phyloP scores from a whole-genome alignment of 306 rosid species.

The Ziziphus jujuba region DNA sequence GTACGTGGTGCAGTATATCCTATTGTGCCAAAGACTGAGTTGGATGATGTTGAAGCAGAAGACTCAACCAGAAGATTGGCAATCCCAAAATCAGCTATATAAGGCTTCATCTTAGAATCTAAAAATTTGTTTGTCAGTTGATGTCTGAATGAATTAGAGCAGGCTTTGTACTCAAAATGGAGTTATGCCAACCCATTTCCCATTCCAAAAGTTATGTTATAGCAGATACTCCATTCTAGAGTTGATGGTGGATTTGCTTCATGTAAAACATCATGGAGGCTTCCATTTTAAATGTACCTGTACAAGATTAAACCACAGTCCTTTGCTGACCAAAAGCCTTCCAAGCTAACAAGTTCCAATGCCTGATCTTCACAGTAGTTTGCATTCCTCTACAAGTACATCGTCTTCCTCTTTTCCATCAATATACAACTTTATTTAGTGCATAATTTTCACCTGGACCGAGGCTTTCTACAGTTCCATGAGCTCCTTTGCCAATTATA shows the following conservation, averaged over 20 bases:
- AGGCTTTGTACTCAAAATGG: constrained; percentile 75
- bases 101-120: constrained; percentile 77
- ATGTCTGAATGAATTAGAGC: constrained; percentile 79
- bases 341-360: constrained; percentile 71
- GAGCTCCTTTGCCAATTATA: constrained; percentile 82
- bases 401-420: constrained; percentile 34
- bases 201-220: constrained; percentile 65
- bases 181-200: constrained; percentile 81
- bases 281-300: constrained; percentile 71
- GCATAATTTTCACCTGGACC: constrained; percentile 51
- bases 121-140: constrained; percentile 74
- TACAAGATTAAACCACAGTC: constrained; percentile 72
- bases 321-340: constrained; percentile 57
- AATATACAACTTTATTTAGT: constrained; percentile 61
- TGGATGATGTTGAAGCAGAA: constrained; percentile 40
- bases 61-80: constrained; percentile 75
- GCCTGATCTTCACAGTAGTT: constrained; percentile 61
- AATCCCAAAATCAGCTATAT: constrained; percentile 75
- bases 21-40: constrained; percentile 53
- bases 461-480: constrained; percentile 78
- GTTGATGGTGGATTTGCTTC: constrained; percentile 40
- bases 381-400: constrained; percentile 67
- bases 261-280: constrained; percentile 76
- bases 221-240: constrained; percentile 63
- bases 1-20: constrained; percentile 90